These are phyloP conservation scores for Pseudogymnoascus sp. DNA, from an alignment of 2,329 filamentous ascomycete species.

Conservation along the genomic window DNA sequence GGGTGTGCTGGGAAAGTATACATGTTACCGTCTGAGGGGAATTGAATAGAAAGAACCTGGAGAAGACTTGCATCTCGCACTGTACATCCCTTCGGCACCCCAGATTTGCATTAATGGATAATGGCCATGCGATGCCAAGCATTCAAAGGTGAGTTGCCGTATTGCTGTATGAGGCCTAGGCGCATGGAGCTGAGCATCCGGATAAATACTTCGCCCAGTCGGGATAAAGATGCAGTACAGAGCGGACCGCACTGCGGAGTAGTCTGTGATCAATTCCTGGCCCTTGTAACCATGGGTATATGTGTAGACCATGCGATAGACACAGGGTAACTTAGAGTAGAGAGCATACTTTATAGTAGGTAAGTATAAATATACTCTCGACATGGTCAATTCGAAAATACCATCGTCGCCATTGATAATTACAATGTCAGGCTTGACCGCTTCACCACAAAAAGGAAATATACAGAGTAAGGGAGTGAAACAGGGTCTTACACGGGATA, in stretches of 20 bases:
- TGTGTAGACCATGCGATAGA: neutral
- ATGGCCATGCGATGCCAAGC: constrained; percentile 5
- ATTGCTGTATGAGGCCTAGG: neutral
- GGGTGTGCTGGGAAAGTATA: neutral
- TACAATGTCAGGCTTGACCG: neutral
- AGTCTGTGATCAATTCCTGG: neutral
- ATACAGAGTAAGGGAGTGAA: neutral
- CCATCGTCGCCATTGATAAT: neutral
- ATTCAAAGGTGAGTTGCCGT: neutral
- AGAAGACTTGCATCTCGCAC: neutral
- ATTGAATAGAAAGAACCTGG: neutral
- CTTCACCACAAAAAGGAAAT: neutral
- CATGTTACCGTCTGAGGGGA: neutral
- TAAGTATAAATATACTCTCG: neutral
- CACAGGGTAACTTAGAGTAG: neutral
- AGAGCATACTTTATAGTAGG: neutral
- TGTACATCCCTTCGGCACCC: neutral
- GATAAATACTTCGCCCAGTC: constrained; percentile 1
- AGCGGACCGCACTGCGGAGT: neutral
- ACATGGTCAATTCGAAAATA: neutral
- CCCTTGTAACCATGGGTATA: neutral
- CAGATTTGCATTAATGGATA: neutral
- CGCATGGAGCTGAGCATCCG: constrained; percentile 1
- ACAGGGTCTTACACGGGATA: neutral
- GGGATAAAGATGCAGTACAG: neutral